These are phyloP conservation scores for Talaromyces sp. DNA, from an alignment of 2,329 filamentous ascomycete species.

Conservation along the genomic window DNA sequence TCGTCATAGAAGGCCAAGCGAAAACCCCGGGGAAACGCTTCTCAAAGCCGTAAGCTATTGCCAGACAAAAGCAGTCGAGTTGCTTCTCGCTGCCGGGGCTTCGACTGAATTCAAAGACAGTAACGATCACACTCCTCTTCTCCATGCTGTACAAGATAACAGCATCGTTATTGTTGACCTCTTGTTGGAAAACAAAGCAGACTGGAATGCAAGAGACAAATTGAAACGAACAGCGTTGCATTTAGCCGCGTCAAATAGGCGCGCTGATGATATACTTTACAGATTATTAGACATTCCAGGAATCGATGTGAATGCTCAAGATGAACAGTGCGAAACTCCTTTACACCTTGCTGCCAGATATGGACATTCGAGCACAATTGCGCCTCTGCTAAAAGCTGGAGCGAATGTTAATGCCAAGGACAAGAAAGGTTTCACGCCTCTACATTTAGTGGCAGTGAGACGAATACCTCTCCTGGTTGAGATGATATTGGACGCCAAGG, in stretches of 20 bases:
- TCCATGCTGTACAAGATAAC: not conserved
- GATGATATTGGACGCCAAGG: not conserved
- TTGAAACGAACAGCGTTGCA: not conserved
- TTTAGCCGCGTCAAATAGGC: not conserved
- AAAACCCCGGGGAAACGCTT: not conserved
- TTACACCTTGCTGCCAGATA: not conserved
- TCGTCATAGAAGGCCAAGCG: not conserved
- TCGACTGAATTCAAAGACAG: not conserved
- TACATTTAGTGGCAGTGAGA: not conserved
- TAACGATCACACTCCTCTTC: not conserved
- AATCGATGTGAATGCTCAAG: not conserved
- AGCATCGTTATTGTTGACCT: not conserved
- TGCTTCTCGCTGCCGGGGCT: not conserved
- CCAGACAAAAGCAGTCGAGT: not conserved
- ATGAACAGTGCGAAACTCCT: not conserved
- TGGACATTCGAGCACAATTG: too few relatives aligned
- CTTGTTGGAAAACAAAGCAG: not conserved
- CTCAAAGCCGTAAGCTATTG: not conserved
- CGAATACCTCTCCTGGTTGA: not conserved
- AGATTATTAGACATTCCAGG: not conserved
- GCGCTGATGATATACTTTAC: not conserved
- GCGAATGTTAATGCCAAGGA: not conserved
- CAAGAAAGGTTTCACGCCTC: not conserved
- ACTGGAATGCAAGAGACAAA: not conserved
- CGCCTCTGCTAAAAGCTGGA: not conserved